These are phyloP conservation scores for Vitis hybrid DNA, from an alignment of 177 flowering plant species.

Conservation along the genomic window DNA sequence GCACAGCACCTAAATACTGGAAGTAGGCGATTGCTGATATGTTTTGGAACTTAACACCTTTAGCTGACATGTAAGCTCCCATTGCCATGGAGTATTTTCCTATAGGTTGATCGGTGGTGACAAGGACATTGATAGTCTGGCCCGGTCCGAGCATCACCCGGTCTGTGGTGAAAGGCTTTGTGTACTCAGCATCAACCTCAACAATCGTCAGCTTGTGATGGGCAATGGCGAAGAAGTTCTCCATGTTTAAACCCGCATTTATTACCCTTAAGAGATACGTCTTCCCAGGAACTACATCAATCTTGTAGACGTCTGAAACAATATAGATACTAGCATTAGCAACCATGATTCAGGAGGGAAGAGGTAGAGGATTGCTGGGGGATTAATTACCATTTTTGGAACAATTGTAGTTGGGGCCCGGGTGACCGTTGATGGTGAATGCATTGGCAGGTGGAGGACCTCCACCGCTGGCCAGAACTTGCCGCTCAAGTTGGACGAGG, in stretches of 20 bases:
- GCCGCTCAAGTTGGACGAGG: conserved; percentile 39
- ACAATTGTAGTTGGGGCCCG: conserved; percentile 72
- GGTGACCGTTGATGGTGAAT: conserved; percentile 67
- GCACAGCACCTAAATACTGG: conserved; percentile 44
- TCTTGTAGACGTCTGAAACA: conserved; percentile 46
- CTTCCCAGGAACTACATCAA: conserved; percentile 55
- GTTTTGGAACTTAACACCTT: conserved; percentile 37
- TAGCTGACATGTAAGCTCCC: conserved; percentile 53
- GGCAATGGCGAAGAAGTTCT: conserved; percentile 59
- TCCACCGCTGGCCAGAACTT: conserved; percentile 56
- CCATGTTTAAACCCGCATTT: conserved; percentile 55
- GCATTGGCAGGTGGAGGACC: conserved; percentile 59
- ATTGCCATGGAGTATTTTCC: conserved; percentile 57
- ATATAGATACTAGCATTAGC: background rate
- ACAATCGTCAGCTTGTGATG: conserved; percentile 63
- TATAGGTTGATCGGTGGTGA: conserved; percentile 50
- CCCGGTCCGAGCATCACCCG: conserved; percentile 60
- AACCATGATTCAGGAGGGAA: background rate
- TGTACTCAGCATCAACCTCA: conserved; percentile 63
- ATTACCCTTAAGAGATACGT: conserved; percentile 59
- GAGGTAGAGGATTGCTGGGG: too few relatives aligned
- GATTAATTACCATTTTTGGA: conserved; percentile 46
- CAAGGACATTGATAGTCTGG: conserved; percentile 58
- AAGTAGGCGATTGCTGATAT: conserved; percentile 50
- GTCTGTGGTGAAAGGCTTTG: conserved; percentile 52